These are phyloP conservation scores for Wickerhamiella hasegawae DNA, from an alignment of 805 yeast species.

Conservation along the genomic window DNA sequence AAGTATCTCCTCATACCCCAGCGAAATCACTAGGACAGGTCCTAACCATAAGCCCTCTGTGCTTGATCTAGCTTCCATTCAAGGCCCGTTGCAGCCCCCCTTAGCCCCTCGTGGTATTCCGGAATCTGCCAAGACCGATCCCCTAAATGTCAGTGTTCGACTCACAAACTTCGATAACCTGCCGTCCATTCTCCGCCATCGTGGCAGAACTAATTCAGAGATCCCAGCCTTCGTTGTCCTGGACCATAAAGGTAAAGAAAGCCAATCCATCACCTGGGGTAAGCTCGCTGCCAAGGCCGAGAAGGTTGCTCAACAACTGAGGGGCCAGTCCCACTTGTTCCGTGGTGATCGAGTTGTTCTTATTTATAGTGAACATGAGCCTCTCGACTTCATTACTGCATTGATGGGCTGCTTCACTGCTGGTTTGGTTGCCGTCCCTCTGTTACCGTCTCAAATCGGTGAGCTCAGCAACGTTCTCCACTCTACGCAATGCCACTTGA, in stretches of 20 bases:
- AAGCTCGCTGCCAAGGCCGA: constrained; percentile 69
- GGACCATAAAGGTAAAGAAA: constrained; percentile 71
- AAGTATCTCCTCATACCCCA: constrained; percentile 6
- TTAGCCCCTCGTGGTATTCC: constrained; percentile 17
- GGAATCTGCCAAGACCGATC: constrained; percentile 21
- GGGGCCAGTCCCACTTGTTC: constrained; percentile 54
- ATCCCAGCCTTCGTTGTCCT: constrained; percentile 59
- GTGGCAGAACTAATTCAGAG: constrained; percentile 50
- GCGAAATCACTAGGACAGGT: neutral
- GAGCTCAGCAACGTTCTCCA: constrained; percentile 17
- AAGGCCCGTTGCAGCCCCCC: constrained; percentile 13
- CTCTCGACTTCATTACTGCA: constrained; percentile 73
- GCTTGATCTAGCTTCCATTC: constrained; percentile 1
- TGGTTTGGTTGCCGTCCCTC: constrained; percentile 88
- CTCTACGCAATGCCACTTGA: constrained; percentile 58
- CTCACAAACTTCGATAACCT: constrained; percentile 37
- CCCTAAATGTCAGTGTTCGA: constrained; percentile 19
- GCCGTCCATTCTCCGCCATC: constrained; percentile 52
- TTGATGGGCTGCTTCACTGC: constrained; percentile 84
- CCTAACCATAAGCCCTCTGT: neutral
- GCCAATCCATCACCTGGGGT: constrained; percentile 70
- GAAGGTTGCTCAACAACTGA: constrained; percentile 71
- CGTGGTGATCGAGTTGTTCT: constrained; percentile 74
- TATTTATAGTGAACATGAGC: constrained; percentile 69
- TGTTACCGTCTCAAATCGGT: constrained; percentile 39